phyloP scores from a whole-genome alignment of 805 yeast genomes.

The Cyberlindnera galapagoensis region DNA sequence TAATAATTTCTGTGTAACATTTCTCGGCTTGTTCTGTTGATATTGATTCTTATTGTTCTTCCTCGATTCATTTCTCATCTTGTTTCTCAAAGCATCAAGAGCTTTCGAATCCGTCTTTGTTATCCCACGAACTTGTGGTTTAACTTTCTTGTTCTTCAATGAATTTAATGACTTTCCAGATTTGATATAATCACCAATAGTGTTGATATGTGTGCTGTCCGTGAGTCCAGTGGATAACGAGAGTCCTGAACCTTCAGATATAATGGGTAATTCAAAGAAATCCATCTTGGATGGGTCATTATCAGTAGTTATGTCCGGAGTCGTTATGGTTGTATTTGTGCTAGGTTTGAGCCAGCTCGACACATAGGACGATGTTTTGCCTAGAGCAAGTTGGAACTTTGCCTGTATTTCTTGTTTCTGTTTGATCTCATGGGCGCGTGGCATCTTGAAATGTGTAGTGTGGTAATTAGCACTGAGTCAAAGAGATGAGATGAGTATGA shows the following conservation, averaged over 20 bases:
- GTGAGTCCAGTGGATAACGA: conserved; percentile 5
- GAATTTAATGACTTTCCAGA: conserved; percentile 19
- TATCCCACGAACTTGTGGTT: no score
- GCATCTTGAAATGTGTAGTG: conserved; percentile 11
- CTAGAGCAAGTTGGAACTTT: conserved; percentile 16
- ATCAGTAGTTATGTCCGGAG: neutral
- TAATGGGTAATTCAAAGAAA: conserved; percentile 21
- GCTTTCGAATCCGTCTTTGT: conserved; percentile 17
- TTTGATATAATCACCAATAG: conserved; percentile 23
- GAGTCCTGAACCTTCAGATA: conserved; percentile 18
- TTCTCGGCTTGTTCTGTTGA: neutral
- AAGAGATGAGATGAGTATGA: neutral
- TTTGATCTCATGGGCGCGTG: conserved; percentile 21
- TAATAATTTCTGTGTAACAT: conserved; percentile 3
- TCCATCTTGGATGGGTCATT: conserved; percentile 15
- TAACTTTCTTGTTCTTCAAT: conserved; percentile 12
- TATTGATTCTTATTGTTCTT: neutral
- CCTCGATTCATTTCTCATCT: conserved; percentile 5
- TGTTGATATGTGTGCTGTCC: conserved; percentile 9
- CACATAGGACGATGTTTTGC: conserved; percentile 14
- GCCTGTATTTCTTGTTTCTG: conserved; percentile 22
- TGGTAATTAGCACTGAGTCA: neutral
- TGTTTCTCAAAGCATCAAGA: conserved; percentile 19
- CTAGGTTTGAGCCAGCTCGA: conserved; percentile 19
- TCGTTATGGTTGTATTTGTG: neutral